Conservation (phyloP, 1,139 yeast species). For the Magnusiomyces suaveolens region DNA sequence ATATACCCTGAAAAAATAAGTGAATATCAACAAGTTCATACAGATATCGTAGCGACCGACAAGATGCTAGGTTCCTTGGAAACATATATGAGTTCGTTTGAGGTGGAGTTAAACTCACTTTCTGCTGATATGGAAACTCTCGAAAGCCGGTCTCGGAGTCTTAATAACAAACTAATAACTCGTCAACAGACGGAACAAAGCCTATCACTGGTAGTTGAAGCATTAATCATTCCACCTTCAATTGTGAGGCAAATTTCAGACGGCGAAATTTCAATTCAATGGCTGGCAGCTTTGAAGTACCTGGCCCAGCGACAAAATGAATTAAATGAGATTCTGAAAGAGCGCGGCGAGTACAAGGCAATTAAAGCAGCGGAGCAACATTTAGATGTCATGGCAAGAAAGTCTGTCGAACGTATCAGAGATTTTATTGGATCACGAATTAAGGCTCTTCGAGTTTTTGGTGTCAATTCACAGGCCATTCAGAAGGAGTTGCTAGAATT, state of each 20-base stretch:
- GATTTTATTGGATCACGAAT: constrained; percentile 58
- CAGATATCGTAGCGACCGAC: constrained; percentile 27
- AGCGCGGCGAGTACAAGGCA: constrained; percentile 16
- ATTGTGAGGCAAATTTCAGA: constrained; percentile 27
- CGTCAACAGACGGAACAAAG: constrained; percentile 49
- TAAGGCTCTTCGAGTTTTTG: constrained; percentile 47
- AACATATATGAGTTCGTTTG: constrained; percentile 43
- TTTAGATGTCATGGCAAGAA: constrained; percentile 39
- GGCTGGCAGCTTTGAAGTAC: constrained; percentile 30
- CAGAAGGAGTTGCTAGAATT: constrained; percentile 57
- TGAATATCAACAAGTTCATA: background rate
- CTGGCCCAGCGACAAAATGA: constrained; percentile 21
- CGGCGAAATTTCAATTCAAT: constrained; percentile 29
- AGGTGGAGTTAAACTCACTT: constrained; percentile 46
- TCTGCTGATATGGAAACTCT: constrained; percentile 51
- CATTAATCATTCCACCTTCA: constrained; percentile 63
- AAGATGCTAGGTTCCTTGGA: constrained; percentile 33
- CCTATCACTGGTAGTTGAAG: constrained; percentile 63
- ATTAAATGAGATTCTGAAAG: constrained; percentile 14
- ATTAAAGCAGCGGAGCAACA: constrained; percentile 32
- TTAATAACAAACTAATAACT: constrained; percentile 48
- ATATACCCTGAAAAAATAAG: background rate
- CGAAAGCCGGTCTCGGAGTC: constrained; percentile 47
- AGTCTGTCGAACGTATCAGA: constrained; percentile 64
- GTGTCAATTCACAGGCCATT: constrained; percentile 54